A percentile compares a stretch with the other conserved stretches of the same genome.
Evolutionary conservation across 1,284 basidiomycete species (phyloP).

Genomic region (Apiotrichum sp.): DNA sequence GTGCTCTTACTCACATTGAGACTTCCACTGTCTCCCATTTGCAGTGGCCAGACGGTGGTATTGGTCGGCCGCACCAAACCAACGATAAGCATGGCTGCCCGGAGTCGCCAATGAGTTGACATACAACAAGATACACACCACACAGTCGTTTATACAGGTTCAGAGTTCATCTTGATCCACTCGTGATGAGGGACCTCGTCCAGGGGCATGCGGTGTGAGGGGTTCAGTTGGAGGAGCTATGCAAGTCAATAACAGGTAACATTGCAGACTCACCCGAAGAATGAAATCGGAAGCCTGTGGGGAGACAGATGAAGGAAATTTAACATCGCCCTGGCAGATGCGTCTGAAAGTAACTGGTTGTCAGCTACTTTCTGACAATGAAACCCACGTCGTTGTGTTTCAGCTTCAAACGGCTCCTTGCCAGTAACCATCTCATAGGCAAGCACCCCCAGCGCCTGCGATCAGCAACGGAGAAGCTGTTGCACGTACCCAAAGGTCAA

Average conservation of each 20-base stretch:
- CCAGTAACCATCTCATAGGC: slow-evolving; percentile 91
- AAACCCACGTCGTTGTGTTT: not conserved
- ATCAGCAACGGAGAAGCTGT: not conserved
- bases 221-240: slow-evolving; percentile 76
- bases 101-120: too few relatives aligned
- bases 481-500: slow-evolving; percentile 36
- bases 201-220: slow-evolving; percentile 70
- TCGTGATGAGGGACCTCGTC: slow-evolving; percentile 71
- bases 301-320: slow-evolving; percentile 60
- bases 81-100: too few relatives aligned
- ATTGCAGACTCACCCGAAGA: slow-evolving; percentile 48
- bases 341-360: slow-evolving; percentile 30
- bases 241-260: not conserved
- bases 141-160: not conserved
- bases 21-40: too few relatives aligned
- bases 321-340: slow-evolving; percentile 60
- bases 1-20: too few relatives aligned
- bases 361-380: too few relatives aligned
- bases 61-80: too few relatives aligned
- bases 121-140: not conserved
- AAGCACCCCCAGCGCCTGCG: slow-evolving; percentile 89
- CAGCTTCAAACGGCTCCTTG: slow-evolving; percentile 80
- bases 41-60: too few relatives aligned
- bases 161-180: slow-evolving; percentile 61
- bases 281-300: slow-evolving; percentile 62